These are phyloP conservation scores for Colletotrichum agaves DNA, from an alignment of 2,329 filamentous ascomycete genomes.

Conservation along the genomic window DNA sequence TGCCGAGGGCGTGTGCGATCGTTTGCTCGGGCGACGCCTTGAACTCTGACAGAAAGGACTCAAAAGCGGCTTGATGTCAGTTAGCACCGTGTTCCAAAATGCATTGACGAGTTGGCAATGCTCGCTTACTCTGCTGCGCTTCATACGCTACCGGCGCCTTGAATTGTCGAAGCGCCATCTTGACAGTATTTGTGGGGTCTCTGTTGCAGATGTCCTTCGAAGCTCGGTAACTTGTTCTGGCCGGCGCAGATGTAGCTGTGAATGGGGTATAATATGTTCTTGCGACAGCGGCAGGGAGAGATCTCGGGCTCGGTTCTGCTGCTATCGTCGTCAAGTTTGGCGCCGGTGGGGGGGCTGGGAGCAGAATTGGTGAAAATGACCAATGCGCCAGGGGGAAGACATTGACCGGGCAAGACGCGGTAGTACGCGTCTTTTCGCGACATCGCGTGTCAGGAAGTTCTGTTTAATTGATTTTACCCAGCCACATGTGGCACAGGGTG, in stretches of 20 bases:
- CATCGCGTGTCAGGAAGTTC: constrained; percentile 14
- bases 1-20: constrained; percentile 83
- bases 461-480: constrained; percentile 31
- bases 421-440: constrained; percentile 41
- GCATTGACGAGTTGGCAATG: constrained; percentile 33
- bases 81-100: constrained; percentile 42
- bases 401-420: constrained; percentile 38
- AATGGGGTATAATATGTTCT: constrained; percentile 7
- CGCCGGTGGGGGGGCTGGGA: constrained; percentile 41
- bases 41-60: constrained; percentile 88
- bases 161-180: constrained; percentile 88
- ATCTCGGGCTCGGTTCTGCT: constrained; percentile 17
- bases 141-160: constrained; percentile 86
- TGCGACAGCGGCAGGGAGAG: constrained; percentile 18
- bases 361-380: constrained; percentile 32
- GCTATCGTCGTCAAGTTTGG: constrained; percentile 31
- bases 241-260: background rate
- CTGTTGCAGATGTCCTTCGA: background rate
- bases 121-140: constrained; percentile 78
- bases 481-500: constrained; percentile 7
- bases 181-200: constrained; percentile 40
- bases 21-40: constrained; percentile 79
- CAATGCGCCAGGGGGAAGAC: constrained; percentile 39
- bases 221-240: background rate
- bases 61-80: constrained; percentile 73